Conservation (phyloP, 2,329 filamentous ascomycete genomes). For the Curvularia sp. region DNA sequence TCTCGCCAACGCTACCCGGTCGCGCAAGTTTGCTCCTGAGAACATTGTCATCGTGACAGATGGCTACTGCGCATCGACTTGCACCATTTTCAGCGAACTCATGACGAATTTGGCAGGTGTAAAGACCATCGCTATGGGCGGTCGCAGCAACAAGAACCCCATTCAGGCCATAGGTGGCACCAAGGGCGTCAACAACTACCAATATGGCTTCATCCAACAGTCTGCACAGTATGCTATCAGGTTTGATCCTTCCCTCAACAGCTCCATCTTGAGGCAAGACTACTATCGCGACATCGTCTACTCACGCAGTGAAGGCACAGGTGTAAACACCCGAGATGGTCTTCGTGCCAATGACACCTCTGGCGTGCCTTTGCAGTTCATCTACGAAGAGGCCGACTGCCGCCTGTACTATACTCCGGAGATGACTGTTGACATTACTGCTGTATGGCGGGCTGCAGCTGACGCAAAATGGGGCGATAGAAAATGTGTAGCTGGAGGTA, state of each 20-base stretch:
- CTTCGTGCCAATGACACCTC: conserved; percentile 41
- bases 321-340: conserved; percentile 49
- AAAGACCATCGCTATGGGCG: conserved; percentile 63
- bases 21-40: conserved; percentile 62
- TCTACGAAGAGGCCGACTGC: conserved; percentile 52
- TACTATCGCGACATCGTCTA: conserved; percentile 40
- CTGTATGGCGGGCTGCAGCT: conserved; percentile 50
- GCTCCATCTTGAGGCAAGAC: conserved; percentile 33
- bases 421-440: conserved; percentile 51
- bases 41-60: conserved; percentile 63
- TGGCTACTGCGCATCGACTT: conserved; percentile 66
- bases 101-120: conserved; percentile 61
- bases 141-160: conserved; percentile 54
- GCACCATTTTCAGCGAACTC: conserved; percentile 64
- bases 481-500: conserved; percentile 41
- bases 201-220: conserved; percentile 44
- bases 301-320: conserved; percentile 33
- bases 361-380: conserved; percentile 49
- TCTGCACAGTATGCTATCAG: conserved; percentile 32
- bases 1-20: conserved; percentile 54
- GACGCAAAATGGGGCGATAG: conserved; percentile 47
- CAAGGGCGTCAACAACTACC: conserved; percentile 57
- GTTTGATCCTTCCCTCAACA: conserved; percentile 34
- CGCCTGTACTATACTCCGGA: conserved; percentile 52
- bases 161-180: conserved; percentile 64